A percentile compares a stretch with the other conserved stretches of the same genome.
Evolutionary conservation across 2,329 filamentous ascomycete species (phyloP).

Genomic region (Penicillium sp.): DNA sequence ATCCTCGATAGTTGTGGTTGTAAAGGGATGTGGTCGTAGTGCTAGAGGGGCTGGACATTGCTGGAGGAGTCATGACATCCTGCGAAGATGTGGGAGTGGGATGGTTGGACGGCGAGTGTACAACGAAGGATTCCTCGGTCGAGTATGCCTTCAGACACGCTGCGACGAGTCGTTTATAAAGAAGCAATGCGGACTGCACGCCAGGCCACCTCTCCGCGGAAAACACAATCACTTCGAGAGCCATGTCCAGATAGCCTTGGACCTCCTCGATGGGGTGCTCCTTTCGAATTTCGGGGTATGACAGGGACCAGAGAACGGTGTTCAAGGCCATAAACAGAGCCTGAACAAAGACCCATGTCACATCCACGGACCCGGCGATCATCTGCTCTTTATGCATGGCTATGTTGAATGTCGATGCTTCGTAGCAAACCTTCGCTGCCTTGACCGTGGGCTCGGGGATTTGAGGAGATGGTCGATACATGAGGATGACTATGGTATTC

Average conservation of each 20-base stretch:
- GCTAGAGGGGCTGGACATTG: constrained; percentile 43
- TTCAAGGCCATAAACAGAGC: constrained; percentile 89
- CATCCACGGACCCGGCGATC: constrained; percentile 69
- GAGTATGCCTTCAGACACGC: constrained; percentile 89
- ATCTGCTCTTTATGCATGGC: constrained; percentile 77
- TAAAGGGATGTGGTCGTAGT: constrained; percentile 36
- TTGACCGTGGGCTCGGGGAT: constrained; percentile 76
- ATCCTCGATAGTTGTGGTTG: constrained; percentile 32
- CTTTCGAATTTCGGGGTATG: constrained; percentile 77
- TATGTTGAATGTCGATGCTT: constrained; percentile 78
- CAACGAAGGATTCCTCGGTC: constrained; percentile 53
- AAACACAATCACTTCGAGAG: constrained; percentile 73
- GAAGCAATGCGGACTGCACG: constrained; percentile 74
- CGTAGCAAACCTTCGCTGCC: constrained; percentile 79
- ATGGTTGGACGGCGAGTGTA: constrained; percentile 47
- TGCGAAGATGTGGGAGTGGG: constrained; percentile 42
- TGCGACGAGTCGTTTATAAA: constrained; percentile 80
- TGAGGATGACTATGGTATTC: constrained; percentile 82
- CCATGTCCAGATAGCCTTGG: constrained; percentile 68
- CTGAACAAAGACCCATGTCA: constrained; percentile 92
- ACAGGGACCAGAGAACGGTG: constrained; percentile 85
- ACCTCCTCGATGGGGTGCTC: constrained; percentile 71
- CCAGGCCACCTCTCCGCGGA: constrained; percentile 91
- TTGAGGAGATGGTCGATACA: constrained; percentile 89
- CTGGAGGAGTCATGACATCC: constrained; percentile 40